Conservation (phyloP, 2,329 filamentous ascomycete genomes). For the Colletotrichum sp. region DNA sequence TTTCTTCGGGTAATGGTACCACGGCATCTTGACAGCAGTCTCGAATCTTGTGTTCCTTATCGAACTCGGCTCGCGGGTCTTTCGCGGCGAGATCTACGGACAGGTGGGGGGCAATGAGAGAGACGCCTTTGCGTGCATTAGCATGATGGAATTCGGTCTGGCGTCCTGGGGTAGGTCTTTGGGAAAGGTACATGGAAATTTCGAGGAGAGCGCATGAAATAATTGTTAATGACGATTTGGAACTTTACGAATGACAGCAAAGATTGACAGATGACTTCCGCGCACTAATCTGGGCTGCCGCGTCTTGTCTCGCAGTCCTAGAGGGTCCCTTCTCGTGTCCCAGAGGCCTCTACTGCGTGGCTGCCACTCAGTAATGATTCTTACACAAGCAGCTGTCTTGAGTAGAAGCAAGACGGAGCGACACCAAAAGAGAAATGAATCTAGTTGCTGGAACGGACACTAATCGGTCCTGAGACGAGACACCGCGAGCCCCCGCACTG, state of each 20-base stretch:
- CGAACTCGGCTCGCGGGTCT: neutral
- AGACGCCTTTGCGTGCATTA: neutral
- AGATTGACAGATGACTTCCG: neutral
- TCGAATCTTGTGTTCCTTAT: neutral
- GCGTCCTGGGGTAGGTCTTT: neutral
- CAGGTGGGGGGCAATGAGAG: neutral
- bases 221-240: neutral
- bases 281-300: neutral
- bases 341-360: neutral
- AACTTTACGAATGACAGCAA: neutral
- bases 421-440: neutral
- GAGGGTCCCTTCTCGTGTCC: neutral
- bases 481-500: neutral
- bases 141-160: neutral
- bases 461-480: neutral
- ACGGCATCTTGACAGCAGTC: conserved; percentile 15
- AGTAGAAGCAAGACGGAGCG: neutral
- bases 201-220: neutral
- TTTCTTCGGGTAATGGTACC: neutral
- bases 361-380: neutral
- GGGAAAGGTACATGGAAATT: neutral
- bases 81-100: neutral
- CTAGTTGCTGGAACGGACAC: neutral
- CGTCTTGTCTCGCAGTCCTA: neutral
- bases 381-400: neutral